These are phyloP conservation scores for Endotrypanum monterogeii DNA, from an alignment of 208 protist genomes.

Conservation along the genomic window DNA sequence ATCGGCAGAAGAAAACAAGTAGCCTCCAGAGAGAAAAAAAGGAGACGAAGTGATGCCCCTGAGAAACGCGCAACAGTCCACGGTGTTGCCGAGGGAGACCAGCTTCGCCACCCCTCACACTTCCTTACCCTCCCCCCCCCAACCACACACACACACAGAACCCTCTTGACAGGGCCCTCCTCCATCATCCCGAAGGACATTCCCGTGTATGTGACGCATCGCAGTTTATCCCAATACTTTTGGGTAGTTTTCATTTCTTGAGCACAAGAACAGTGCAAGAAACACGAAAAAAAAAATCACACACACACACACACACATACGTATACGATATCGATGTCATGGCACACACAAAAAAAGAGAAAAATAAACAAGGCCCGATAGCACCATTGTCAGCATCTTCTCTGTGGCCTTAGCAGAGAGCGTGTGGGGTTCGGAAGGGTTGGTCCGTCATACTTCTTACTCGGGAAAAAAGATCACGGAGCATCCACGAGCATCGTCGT, in stretches of 20 bases:
- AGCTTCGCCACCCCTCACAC: too few relatives aligned
- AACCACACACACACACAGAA: too few relatives aligned
- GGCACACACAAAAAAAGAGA: constrained; percentile 8
- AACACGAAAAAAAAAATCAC: background rate
- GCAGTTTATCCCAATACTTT: background rate
- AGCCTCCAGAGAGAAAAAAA: constrained; percentile 9
- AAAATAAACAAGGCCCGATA: background rate
- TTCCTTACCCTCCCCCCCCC: too few relatives aligned
- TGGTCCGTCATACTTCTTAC: background rate
- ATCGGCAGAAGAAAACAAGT: too few relatives aligned
- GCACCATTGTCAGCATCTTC: background rate
- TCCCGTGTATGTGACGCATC: background rate
- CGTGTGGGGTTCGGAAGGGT: too few relatives aligned
- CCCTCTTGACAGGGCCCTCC: background rate
- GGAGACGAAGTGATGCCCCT: too few relatives aligned
- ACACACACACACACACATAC: background rate
- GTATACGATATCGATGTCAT: too few relatives aligned
- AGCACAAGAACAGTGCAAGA: background rate
- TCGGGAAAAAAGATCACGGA: constrained; percentile 62
- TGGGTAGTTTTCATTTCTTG: background rate
- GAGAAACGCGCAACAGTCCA: too few relatives aligned
- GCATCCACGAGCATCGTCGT: constrained; percentile 63
- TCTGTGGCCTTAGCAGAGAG: background rate
- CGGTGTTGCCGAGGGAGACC: too few relatives aligned
- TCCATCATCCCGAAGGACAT: background rate